Percentiles rank a stretch among this genome's conserved stretches.
phyloP scores from a whole-genome alignment of 495 filamentous ascomycete genomes.

The Venustampulla echinocandica region DNA sequence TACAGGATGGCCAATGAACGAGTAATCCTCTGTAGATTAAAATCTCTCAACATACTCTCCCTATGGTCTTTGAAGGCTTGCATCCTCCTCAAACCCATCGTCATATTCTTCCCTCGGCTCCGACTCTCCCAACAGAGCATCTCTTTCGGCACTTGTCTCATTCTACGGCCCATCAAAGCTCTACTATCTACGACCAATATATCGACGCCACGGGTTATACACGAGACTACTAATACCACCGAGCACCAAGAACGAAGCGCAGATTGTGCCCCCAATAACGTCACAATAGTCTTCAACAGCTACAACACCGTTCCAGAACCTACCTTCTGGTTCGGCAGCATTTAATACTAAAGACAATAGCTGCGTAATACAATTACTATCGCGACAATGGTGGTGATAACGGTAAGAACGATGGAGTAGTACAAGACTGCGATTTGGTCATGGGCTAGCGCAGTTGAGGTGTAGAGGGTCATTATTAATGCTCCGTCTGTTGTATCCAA shows the following conservation, averaged over 20 bases:
- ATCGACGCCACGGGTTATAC: constrained; percentile 72
- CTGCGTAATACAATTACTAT: constrained; percentile 75
- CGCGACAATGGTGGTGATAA: constrained; percentile 76
- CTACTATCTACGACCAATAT: too few relatives aligned
- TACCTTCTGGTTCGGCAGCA: constrained; percentile 62
- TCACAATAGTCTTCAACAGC: constrained; percentile 73
- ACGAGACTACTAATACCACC: constrained; percentile 59
- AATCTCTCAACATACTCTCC: too few relatives aligned
- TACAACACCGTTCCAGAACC: constrained; percentile 81
- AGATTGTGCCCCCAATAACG: constrained; percentile 75
- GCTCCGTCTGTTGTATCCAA: constrained; percentile 57
- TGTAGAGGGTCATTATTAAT: constrained; percentile 74
- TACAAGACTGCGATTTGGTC: constrained; percentile 84
- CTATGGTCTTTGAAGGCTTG: too few relatives aligned
- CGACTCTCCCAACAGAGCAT: too few relatives aligned
- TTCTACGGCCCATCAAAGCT: too few relatives aligned
- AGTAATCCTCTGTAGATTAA: too few relatives aligned
- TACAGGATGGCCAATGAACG: too few relatives aligned
- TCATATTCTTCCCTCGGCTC: too few relatives aligned
- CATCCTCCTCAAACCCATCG: too few relatives aligned
- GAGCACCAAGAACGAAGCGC: constrained; percentile 68
- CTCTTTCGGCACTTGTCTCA: too few relatives aligned
- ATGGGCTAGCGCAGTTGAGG: constrained; percentile 59
- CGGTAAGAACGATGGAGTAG: constrained; percentile 91
- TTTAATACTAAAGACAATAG: constrained; percentile 66